Percentiles rank a stretch among this genome's conserved stretches.
Conservation (phyloP, 495 filamentous ascomycete genomes). For the Aspergillus ostianus region DNA sequence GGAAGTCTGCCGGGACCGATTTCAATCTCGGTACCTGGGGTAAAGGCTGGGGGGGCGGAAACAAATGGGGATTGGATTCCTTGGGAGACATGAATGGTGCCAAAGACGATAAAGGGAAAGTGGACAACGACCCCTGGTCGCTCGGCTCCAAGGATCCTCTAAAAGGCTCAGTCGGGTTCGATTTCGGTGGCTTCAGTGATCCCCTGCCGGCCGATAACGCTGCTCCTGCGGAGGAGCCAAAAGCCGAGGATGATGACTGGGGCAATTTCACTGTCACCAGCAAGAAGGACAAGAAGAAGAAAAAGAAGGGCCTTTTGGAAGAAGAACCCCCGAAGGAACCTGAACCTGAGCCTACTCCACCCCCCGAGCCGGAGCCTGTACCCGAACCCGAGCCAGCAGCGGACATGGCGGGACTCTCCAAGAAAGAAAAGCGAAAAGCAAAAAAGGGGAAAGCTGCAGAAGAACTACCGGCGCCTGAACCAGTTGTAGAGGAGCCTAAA, state of each 20-base stretch:
- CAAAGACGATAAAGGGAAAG: constrained; percentile 28
- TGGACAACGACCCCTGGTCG: constrained; percentile 43
- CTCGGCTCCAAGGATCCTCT: constrained; percentile 32
- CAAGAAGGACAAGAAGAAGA: constrained; percentile 34
- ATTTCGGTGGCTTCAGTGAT: constrained; percentile 44
- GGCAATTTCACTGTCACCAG: constrained; percentile 15
- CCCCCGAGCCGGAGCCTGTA: constrained; percentile 22
- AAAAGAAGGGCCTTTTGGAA: constrained; percentile 21
- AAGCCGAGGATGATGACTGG: constrained; percentile 34
- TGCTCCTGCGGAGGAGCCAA: constrained; percentile 11
- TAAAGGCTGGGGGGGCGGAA: constrained; percentile 39
- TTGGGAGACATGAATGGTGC: constrained; percentile 35
- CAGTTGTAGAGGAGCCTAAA: constrained; percentile 20
- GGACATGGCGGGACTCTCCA: constrained; percentile 21
- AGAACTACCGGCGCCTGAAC: constrained; percentile 18
- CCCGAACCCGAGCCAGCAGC: constrained; percentile 13
- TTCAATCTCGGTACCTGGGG: constrained; percentile 49
- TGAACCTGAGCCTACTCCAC: constrained; percentile 25
- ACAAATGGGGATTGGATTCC: constrained; percentile 34
- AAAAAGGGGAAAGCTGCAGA: constrained; percentile 30
- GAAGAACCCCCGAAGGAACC: constrained; percentile 14
- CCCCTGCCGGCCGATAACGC: constrained; percentile 27
- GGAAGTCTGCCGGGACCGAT: constrained; percentile 30
- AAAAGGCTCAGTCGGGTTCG: constrained; percentile 39
- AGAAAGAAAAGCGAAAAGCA: constrained; percentile 32